phyloP scores from a whole-genome alignment of 805 yeast genomes.

The Cyberlindnera saturnus region DNA sequence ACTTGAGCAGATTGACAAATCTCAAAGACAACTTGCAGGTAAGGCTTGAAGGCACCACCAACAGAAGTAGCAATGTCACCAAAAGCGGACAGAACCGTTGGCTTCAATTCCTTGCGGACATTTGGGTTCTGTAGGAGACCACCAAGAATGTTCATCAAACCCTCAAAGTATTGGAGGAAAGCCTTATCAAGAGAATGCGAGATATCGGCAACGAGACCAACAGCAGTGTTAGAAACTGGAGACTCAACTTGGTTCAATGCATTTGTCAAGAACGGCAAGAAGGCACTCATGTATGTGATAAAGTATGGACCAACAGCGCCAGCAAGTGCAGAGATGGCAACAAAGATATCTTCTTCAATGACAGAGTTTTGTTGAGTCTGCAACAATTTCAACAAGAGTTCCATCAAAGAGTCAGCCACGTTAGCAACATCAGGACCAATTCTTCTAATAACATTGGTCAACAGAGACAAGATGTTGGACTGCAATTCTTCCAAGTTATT shows the following conservation, averaged over 20 bases:
- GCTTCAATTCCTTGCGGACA: conserved; percentile 77
- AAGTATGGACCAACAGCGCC: conserved; percentile 70
- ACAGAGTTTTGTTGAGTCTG: conserved; percentile 55
- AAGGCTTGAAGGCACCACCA: conserved; percentile 71
- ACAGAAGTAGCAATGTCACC: conserved; percentile 93
- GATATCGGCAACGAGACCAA: conserved; percentile 92
- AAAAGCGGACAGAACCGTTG: conserved; percentile 83
- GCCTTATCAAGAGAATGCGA: conserved; percentile 78
- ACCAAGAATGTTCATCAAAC: conserved; percentile 80
- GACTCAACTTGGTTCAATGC: conserved; percentile 82
- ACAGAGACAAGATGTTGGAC: conserved; percentile 39
- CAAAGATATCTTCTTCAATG: conserved; percentile 91
- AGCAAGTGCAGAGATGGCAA: conserved; percentile 87
- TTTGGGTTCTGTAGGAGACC: conserved; percentile 58
- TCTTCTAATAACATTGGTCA: conserved; percentile 43
- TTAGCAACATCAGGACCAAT: conserved; percentile 55
- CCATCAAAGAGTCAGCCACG: conserved; percentile 83
- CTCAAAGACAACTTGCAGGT: conserved; percentile 71
- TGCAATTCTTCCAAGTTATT: conserved; percentile 84
- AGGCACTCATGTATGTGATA: conserved; percentile 69
- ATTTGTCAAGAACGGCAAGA: conserved; percentile 73
- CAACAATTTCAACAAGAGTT: conserved; percentile 68
- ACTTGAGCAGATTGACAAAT: conserved; percentile 65
- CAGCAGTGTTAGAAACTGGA: conserved; percentile 81
- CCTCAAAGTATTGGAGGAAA: conserved; percentile 69